Conservation (phyloP, 495 filamentous ascomycete species). For the Trichoderma reesei region DNA sequence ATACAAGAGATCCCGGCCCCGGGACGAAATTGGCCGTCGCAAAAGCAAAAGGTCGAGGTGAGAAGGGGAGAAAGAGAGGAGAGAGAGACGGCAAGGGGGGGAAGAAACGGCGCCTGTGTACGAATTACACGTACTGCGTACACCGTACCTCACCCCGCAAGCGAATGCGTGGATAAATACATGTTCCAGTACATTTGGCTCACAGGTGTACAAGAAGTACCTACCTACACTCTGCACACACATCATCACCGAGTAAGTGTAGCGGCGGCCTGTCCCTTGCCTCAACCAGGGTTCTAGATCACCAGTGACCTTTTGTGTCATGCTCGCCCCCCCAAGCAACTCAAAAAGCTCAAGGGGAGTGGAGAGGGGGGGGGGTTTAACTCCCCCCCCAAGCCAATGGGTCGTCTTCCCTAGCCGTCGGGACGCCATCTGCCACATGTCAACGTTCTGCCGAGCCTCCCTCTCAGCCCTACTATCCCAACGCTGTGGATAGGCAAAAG, state of each 20-base stretch:
- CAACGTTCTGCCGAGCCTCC: constrained; percentile 4
- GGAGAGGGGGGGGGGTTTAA: no score
- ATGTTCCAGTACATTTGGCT: no score
- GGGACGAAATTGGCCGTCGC: background rate
- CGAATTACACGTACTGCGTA: background rate
- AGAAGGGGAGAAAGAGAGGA: no score
- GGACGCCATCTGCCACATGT: constrained; percentile 9
- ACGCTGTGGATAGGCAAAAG: constrained; percentile 3
- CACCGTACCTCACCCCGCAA: no score
- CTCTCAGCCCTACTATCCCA: constrained; percentile 8
- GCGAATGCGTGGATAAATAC: no score
- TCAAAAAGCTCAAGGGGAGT: background rate
- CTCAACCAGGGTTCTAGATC: background rate
- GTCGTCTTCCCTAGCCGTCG: constrained; percentile 4
- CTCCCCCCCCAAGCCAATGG: background rate
- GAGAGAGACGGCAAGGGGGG: no score
- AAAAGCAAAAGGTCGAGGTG: background rate
- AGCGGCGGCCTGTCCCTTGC: constrained; percentile 3
- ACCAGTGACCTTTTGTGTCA: background rate
- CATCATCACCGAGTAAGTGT: background rate
- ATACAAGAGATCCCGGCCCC: constrained; percentile 3
- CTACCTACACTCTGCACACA: background rate
- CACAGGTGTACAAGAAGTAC: no score
- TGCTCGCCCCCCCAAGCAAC: no score
- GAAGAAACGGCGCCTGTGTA: no score